Conservation (phyloP, 257 asterid genomes). For the Solanum lignicaule region DNA sequence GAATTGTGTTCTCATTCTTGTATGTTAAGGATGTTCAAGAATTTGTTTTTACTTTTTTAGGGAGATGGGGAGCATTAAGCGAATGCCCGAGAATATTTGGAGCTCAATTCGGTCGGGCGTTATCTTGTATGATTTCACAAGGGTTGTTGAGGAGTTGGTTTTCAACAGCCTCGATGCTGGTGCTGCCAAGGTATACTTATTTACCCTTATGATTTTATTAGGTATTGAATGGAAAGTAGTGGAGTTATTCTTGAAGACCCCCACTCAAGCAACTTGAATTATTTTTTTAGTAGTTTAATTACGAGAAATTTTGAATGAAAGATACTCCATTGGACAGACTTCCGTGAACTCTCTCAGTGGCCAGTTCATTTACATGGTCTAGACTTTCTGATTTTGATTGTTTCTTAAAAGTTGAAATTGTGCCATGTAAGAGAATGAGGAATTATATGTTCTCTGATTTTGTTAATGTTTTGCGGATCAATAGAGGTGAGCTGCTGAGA, state of each 20-base stretch:
- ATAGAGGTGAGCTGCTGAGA: background rate
- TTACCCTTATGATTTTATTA: background rate
- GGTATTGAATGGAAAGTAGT: background rate
- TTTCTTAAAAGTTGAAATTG: background rate
- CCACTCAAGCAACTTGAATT: background rate
- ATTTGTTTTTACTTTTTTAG: background rate
- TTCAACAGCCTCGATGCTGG: constrained; percentile 86
- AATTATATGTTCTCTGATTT: background rate
- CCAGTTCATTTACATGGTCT: background rate
- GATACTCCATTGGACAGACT: background rate
- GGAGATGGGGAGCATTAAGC: constrained; percentile 53
- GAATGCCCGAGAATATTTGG: constrained; percentile 60
- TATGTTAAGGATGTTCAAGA: background rate
- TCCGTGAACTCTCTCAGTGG: background rate
- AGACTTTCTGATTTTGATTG: background rate
- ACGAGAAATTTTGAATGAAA: background rate
- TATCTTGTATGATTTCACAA: constrained; percentile 57
- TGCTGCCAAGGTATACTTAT: constrained; percentile 54
- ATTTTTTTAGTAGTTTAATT: background rate
- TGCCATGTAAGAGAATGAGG: background rate
- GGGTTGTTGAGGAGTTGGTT: constrained; percentile 84
- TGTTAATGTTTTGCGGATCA: background rate
- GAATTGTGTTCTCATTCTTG: background rate
- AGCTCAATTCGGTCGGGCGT: constrained; percentile 66
- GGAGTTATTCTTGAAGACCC: background rate